Evolutionary conservation across 2,329 filamentous ascomycete species (phyloP).

Genomic region (Exophiala spinifera): DNA sequence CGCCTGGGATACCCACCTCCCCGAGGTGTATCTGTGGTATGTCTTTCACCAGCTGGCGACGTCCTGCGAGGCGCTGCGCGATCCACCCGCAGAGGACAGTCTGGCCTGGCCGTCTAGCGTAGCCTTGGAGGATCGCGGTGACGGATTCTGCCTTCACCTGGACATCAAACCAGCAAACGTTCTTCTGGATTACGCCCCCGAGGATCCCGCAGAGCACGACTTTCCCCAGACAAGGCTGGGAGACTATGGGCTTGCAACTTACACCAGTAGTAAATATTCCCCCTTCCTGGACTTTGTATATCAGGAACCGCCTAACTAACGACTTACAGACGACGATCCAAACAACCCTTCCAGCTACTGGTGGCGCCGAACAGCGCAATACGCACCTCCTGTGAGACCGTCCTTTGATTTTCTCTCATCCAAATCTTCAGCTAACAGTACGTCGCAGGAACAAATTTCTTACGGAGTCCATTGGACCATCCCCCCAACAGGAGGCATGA

Average conservation of each 20-base stretch:
- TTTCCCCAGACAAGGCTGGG: slow-evolving; percentile 8
- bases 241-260: slow-evolving; percentile 10
- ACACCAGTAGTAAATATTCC: too few species aligned
- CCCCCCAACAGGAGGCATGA: slow-evolving; percentile 11
- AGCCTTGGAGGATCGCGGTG: neutral
- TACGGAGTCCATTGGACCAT: slow-evolving; percentile 16
- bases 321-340: neutral
- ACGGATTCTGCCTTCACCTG: slow-evolving; percentile 71
- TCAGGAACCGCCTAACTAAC: too few species aligned
- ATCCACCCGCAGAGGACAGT: slow-evolving; percentile 2
- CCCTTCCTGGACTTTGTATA: too few species aligned
- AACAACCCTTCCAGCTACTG: slow-evolving; percentile 11
- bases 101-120: neutral
- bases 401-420: neutral
- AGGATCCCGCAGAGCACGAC: slow-evolving; percentile 7
- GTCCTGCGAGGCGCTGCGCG: slow-evolving; percentile 15
- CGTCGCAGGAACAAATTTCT: slow-evolving; percentile 15
- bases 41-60: slow-evolving; percentile 22
- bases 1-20: slow-evolving; percentile 20
- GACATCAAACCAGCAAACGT: slow-evolving; percentile 98
- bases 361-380: slow-evolving; percentile 8
- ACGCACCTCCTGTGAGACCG: slow-evolving; percentile 10
- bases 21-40: slow-evolving; percentile 27
- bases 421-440: slow-evolving; percentile 1
- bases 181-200: slow-evolving; percentile 51